Evolutionary conservation across 2,329 filamentous ascomycete species (phyloP).

Genomic region (Stagonosporopsis vannaccii): DNA sequence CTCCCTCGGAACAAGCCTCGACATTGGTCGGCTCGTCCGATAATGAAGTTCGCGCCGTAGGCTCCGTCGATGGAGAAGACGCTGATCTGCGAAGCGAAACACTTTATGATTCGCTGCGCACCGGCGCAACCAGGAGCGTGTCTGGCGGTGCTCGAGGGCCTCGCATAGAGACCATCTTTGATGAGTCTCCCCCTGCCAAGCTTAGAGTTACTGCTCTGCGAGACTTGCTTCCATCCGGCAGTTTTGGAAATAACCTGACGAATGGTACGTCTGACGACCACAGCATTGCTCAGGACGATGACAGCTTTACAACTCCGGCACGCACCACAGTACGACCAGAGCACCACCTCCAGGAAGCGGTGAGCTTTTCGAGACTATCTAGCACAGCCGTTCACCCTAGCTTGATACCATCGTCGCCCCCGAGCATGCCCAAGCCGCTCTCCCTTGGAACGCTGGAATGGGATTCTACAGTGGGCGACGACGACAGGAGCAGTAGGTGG

Average conservation of each 20-base stretch:
- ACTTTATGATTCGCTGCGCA: constrained; percentile 78
- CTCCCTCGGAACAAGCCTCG: constrained; percentile 67
- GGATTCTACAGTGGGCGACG: constrained; percentile 49
- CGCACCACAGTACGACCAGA: constrained; percentile 53
- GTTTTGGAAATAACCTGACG: constrained; percentile 49
- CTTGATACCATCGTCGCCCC: constrained; percentile 55
- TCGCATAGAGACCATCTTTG: constrained; percentile 78
- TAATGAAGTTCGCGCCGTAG: constrained; percentile 68
- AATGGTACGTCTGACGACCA: constrained; percentile 48
- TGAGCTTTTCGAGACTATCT: constrained; percentile 39
- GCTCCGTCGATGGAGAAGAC: constrained; percentile 77
- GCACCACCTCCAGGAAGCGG: constrained; percentile 45
- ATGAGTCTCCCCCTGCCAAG: constrained; percentile 70
- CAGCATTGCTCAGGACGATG: constrained; percentile 60
- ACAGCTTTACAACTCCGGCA: constrained; percentile 57
- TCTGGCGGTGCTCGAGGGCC: constrained; percentile 71
- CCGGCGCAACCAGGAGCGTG: constrained; percentile 70
- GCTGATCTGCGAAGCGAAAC: constrained; percentile 81
- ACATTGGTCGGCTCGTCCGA: constrained; percentile 73
- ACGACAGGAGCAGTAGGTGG: constrained; percentile 52
- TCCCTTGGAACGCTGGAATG: constrained; percentile 51
- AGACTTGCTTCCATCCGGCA: constrained; percentile 57
- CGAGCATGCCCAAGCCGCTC: constrained; percentile 53
- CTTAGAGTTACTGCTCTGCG: constrained; percentile 55
- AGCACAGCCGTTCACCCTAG: constrained; percentile 49